A percentile compares a stretch with the other conserved stretches of the same genome.
Conservation (phyloP, 1,139 yeast species). For the Taphrina wiesneri region DNA sequence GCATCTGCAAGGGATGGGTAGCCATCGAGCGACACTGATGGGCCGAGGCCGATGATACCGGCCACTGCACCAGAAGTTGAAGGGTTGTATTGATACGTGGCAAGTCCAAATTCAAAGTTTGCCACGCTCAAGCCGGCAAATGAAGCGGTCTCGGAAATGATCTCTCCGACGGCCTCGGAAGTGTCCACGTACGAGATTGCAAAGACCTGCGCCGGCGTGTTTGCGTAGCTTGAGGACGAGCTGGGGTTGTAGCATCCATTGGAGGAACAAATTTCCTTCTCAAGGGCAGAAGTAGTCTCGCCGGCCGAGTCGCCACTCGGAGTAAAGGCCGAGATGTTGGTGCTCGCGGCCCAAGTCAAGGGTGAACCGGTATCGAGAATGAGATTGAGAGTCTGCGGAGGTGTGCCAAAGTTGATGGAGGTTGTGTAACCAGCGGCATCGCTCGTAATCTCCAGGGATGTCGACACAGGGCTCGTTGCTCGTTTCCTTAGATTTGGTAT, state of each 20-base stretch:
- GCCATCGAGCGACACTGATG: constrained; percentile 20
- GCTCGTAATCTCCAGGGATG: not conserved
- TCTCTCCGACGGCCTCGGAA: constrained; percentile 31
- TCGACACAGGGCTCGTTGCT: constrained; percentile 2
- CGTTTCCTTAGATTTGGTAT: not conserved
- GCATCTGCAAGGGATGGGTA: constrained; percentile 8
- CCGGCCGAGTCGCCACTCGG: constrained; percentile 18
- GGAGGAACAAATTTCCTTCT: constrained; percentile 21
- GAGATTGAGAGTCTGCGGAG: constrained; percentile 55
- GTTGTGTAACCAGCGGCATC: constrained; percentile 7
- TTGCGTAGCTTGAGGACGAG: constrained; percentile 7
- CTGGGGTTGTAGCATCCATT: constrained; percentile 23
- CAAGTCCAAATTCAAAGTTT: constrained; percentile 31
- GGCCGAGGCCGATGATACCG: constrained; percentile 35
- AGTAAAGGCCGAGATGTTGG: constrained; percentile 14
- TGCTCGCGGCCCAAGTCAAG: constrained; percentile 13
- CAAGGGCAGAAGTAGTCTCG: constrained; percentile 7
- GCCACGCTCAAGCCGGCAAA: constrained; percentile 23
- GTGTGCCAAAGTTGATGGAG: constrained; percentile 53
- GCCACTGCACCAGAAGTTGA: constrained; percentile 10
- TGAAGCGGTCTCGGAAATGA: constrained; percentile 22
- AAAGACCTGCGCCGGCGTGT: constrained; percentile 22
- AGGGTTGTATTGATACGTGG: constrained; percentile 27
- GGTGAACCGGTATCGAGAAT: constrained; percentile 60
- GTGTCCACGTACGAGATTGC: constrained; percentile 31